phyloP scores from a whole-genome alignment of 2,329 filamentous ascomycete genomes.

The Lasiodiplodia sp. region DNA sequence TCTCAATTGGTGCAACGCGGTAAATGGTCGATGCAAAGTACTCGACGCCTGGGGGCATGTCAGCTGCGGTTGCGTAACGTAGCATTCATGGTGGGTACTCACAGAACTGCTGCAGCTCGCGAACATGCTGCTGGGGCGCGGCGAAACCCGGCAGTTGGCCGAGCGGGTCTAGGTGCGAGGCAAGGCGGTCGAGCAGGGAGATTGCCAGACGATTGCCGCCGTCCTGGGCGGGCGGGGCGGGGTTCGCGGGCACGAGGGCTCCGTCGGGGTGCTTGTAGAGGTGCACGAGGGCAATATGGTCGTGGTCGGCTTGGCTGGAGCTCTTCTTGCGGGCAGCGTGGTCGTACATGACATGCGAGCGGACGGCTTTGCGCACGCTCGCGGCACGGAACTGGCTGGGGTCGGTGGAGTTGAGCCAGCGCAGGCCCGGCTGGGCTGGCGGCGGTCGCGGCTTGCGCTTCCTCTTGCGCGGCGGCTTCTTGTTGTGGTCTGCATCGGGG shows the following conservation, averaged over 20 bases:
- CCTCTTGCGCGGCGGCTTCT: constrained; percentile 11
- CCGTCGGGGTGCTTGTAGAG: constrained; percentile 1
- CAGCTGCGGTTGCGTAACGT: background rate
- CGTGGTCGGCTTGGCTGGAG: background rate
- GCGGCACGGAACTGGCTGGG: constrained; percentile 16
- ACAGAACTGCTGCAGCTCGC: constrained; percentile 19
- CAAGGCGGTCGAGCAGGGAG: constrained; percentile 15
- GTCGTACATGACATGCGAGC: constrained; percentile 23
- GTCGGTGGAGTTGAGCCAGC: constrained; percentile 22
- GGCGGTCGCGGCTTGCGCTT: constrained; percentile 20
- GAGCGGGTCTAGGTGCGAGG: constrained; percentile 16
- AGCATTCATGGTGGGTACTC: background rate
- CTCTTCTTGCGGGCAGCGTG: constrained; percentile 18
- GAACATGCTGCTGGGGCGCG: constrained; percentile 5
- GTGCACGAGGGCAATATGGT: constrained; percentile 11
- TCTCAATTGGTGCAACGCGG: constrained; percentile 18
- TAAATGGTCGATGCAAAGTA: constrained; percentile 18
- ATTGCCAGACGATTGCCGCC: constrained; percentile 5
- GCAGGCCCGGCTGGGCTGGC: constrained; percentile 22
- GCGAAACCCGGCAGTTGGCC: constrained; percentile 13
- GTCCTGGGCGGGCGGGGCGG: background rate
- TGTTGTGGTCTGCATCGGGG: constrained; percentile 9
- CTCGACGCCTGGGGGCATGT: constrained; percentile 2
- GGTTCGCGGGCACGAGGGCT: background rate
- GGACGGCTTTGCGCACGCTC: constrained; percentile 16